Conservation (phyloP, 352 stramenopile species). For the Phytophthora pistaciae region DNA sequence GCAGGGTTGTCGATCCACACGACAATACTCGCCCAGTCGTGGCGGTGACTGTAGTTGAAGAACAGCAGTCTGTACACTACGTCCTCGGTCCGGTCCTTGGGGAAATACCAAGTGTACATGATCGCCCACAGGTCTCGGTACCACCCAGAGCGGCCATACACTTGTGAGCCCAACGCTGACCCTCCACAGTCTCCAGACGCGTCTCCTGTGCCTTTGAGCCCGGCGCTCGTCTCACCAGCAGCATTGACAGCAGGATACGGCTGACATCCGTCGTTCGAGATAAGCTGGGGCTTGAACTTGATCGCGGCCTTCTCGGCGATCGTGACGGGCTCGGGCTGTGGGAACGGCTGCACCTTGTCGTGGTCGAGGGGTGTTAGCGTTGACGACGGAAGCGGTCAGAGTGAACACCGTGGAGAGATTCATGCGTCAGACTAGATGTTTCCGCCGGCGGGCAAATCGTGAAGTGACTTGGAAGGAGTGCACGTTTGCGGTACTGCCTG, state of each 20-base stretch:
- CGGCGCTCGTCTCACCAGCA: constrained; percentile 31
- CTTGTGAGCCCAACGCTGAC: constrained; percentile 6
- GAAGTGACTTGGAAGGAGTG: too few relatives aligned
- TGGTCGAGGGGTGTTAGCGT: neutral
- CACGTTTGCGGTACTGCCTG: too few relatives aligned
- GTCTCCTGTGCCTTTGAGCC: constrained; percentile 9
- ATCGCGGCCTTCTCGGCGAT: constrained; percentile 28
- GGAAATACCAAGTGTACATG: constrained; percentile 50
- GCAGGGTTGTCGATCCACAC: constrained; percentile 44
- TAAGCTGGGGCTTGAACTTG: constrained; percentile 43
- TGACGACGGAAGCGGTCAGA: too few relatives aligned
- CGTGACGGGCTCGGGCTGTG: constrained; percentile 21
- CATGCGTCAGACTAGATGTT: too few relatives aligned
- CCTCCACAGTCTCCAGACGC: neutral
- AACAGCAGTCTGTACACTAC: neutral
- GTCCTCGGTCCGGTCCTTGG: constrained; percentile 36
- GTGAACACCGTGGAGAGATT: neutral
- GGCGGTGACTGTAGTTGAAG: constrained; percentile 31
- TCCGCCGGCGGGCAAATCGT: too few relatives aligned
- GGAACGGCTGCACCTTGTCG: neutral
- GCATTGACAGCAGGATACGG: constrained; percentile 41
- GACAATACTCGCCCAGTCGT: constrained; percentile 45
- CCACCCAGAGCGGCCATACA: constrained; percentile 13
- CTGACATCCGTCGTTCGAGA: constrained; percentile 37
- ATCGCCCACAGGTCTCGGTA: constrained; percentile 15